These are phyloP conservation scores for Lepidium campestre DNA, from an alignment of 441 rosid genomes.

Conservation along the genomic window DNA sequence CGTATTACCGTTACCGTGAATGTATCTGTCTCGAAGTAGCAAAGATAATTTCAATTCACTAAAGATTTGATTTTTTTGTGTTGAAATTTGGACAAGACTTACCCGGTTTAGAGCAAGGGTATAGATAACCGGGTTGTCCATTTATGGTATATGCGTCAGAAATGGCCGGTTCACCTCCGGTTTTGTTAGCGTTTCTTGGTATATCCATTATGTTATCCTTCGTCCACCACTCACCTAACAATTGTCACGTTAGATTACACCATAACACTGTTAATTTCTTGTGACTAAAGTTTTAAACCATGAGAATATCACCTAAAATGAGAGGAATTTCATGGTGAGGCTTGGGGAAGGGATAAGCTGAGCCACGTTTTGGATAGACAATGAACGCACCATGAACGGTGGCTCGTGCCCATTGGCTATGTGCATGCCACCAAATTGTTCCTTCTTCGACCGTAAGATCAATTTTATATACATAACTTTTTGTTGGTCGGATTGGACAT, in stretches of 20 bases:
- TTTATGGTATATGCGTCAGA: constrained; percentile 31
- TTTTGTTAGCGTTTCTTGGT: constrained; percentile 5
- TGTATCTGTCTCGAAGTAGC: constrained; percentile 12
- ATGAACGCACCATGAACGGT: constrained; percentile 46
- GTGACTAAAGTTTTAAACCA: not conserved
- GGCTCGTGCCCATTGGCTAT: constrained; percentile 37
- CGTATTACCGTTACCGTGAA: constrained; percentile 20
- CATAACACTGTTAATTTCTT: not conserved
- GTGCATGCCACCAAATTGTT: constrained; percentile 56
- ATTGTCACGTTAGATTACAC: not conserved
- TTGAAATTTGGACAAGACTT: not conserved
- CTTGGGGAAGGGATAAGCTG: constrained; percentile 35
- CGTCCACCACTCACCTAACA: constrained; percentile 37
- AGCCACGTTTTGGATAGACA: constrained; percentile 29
- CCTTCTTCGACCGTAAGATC: constrained; percentile 39
- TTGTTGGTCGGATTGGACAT: constrained; percentile 45
- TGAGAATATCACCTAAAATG: constrained; percentile 24
- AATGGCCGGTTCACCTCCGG: constrained; percentile 27
- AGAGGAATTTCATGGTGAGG: constrained; percentile 42
- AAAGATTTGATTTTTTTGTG: not conserved
- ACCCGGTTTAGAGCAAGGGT: constrained; percentile 38
- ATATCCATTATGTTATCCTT: constrained; percentile 23
- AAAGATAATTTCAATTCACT: not conserved
- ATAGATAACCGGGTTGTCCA: constrained; percentile 37
- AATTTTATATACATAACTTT: constrained; percentile 14